Conservation (phyloP, 2,329 filamentous ascomycete genomes). For the Exophiala calicioides region DNA sequence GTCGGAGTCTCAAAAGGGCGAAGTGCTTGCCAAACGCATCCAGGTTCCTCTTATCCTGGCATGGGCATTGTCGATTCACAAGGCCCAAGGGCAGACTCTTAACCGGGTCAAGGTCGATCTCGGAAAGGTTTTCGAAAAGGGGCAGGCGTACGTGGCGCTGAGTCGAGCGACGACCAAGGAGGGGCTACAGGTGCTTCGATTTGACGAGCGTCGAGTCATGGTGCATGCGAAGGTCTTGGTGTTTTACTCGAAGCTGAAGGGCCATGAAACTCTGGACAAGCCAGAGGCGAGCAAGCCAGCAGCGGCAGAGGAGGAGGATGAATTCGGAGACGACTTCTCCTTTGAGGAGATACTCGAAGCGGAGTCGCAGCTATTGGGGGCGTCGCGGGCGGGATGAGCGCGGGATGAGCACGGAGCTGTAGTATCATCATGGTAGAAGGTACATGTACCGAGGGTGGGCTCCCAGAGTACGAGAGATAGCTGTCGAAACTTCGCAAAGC, state of each 20-base stretch:
- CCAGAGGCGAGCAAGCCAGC: conserved; percentile 22
- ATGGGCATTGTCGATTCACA: conserved; percentile 97
- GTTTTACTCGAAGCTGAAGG: conserved; percentile 83
- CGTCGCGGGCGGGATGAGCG: conserved; percentile 1
- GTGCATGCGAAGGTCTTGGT: conserved; percentile 82
- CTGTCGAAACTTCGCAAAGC: background rate
- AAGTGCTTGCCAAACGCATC: conserved; percentile 82
- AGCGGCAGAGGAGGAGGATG: conserved; percentile 39
- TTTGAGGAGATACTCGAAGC: conserved; percentile 25
- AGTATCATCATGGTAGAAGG: no score
- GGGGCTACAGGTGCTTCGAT: conserved; percentile 83
- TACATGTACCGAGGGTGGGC: no score
- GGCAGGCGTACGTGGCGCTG: conserved; percentile 94
- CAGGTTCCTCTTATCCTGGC: conserved; percentile 88
- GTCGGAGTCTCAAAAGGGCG: conserved; percentile 91
- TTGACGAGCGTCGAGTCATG: conserved; percentile 89
- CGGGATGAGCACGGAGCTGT: no score
- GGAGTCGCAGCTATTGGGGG: conserved; percentile 14
- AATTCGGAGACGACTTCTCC: conserved; percentile 45
- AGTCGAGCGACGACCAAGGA: conserved; percentile 86
- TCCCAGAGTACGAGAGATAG: no score
- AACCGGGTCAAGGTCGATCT: conserved; percentile 94
- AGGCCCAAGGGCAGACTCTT: conserved; percentile 92
- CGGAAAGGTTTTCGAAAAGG: conserved; percentile 90
- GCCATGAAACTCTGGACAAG: conserved; percentile 58